Base-by-base conservation (phyloP, 768 basidiomycete genomes). In the Suillus placidus region DNA sequence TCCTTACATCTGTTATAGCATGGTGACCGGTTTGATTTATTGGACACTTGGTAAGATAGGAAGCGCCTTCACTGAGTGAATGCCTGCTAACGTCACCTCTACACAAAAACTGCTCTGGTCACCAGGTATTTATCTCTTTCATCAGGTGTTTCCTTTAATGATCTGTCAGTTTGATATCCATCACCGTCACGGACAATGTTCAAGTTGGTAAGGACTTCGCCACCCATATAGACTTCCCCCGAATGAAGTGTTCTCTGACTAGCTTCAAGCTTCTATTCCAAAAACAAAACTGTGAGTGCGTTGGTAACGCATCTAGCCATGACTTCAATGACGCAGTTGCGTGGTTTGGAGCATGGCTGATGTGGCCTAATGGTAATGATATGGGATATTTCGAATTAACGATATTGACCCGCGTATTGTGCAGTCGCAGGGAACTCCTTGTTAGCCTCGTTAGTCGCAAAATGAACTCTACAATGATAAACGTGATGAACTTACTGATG, bases 391-490 rank as follows among this genome's bases (percentile, higher is more conserved):
- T 23, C 6, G 7, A 14, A 23, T 8, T 9, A 37, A 37, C 37
- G 23, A 57, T 23, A 57, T 14, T 57, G 55, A 57, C 55, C n/a
- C 34, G 7, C n/a, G 4, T 57, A 8, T 37, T 14, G 12, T 57
- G n/a, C 35, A 57, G 55, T 57, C n/a, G 55, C 37, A 23, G 55
- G 55, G 55, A 57, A 57, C 35, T 57, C 35, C 13, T 37, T 57
- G 12, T 23, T 57, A 16, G 55, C 55, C 35, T 57, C 55, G 55
- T 57, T n/a, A 57, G 55, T 57, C 35, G 4, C 35, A n/a, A 23
- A 37, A 57, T 4, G n/a, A 12, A 18, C 26, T 30, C 16, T 4
- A n/a, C 13, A 16, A 57, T 57, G 55, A 37, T 57, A 37, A 35
- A 7, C 20, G 20, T 10, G 20, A 23, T 3, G 2, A 23, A 23